A percentile compares a stretch with the other conserved stretches of the same genome.
Evolutionary conservation across 2,329 filamentous ascomycete species (phyloP).

Genomic region (Lecanosticta acicola): DNA sequence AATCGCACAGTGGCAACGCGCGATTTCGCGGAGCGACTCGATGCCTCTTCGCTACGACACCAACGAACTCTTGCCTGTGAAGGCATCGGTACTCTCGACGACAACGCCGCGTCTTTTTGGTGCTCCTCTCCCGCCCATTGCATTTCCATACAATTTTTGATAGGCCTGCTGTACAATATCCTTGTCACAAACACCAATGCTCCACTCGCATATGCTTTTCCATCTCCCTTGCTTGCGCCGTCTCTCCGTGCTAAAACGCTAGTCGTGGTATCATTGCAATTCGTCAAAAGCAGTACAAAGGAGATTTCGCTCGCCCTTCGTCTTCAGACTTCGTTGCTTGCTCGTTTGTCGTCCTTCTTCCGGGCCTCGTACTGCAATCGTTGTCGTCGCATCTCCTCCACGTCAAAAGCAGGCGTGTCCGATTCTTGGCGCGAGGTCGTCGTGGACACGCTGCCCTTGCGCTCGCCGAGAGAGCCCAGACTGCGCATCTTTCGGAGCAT

Average conservation of each 20-base stretch:
- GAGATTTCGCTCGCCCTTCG: not conserved
- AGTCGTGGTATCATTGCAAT: constrained; percentile 18
- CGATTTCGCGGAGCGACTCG: no score
- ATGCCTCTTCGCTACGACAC: no score
- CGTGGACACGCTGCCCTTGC: constrained; percentile 17
- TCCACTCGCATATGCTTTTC: constrained; percentile 13
- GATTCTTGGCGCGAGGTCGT: constrained; percentile 13
- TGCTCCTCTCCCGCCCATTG: not conserved
- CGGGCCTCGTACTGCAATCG: constrained; percentile 15
- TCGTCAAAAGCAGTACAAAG: constrained; percentile 14
- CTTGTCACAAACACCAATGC: constrained; percentile 9
- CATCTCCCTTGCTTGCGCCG: constrained; percentile 2
- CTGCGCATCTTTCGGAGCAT: constrained; percentile 35
- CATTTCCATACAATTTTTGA: not conserved
- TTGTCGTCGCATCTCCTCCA: constrained; percentile 18
- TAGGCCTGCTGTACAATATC: constrained; percentile 6
- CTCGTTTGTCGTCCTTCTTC: constrained; percentile 12
- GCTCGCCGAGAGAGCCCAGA: constrained; percentile 30
- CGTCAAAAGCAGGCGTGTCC: constrained; percentile 18
- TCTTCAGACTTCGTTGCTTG: constrained; percentile 15
- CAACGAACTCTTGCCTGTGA: constrained; percentile 3
- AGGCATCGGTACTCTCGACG: constrained; percentile 1
- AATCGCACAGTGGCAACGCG: not conserved
- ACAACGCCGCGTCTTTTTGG: constrained; percentile 5
- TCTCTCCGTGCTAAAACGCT: constrained; percentile 11